Conservation (phyloP, 257 asterid species). For the Petunia secreta region DNA sequence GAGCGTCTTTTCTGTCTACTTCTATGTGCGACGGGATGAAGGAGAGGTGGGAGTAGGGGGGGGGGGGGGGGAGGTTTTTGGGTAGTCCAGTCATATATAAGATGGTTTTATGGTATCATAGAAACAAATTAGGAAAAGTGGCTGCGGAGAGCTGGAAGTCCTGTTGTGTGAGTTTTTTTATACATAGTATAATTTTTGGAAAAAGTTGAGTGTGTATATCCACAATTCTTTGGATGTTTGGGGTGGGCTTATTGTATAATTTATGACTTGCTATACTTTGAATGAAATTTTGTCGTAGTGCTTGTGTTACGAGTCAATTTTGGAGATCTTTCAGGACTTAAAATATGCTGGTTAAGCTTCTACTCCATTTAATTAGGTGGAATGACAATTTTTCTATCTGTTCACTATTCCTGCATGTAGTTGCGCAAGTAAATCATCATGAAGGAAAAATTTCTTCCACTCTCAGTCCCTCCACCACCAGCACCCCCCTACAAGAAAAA, state of each 20-base stretch:
- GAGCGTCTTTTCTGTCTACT: slow-evolving; percentile 1
- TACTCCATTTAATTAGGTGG: background rate
- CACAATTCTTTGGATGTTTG: slow-evolving; percentile 11
- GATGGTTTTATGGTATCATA: background rate
- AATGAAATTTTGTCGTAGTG: background rate
- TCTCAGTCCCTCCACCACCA: no score
- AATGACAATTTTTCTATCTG: background rate
- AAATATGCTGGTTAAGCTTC: background rate
- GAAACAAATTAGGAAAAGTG: slow-evolving; percentile 7
- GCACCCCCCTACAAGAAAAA: background rate
- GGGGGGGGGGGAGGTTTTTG: background rate
- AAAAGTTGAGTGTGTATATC: background rate
- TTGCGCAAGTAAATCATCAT: background rate
- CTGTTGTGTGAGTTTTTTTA: slow-evolving; percentile 13
- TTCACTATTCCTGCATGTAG: background rate
- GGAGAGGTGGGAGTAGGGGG: background rate
- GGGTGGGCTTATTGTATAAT: background rate
- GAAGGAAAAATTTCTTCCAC: background rate
- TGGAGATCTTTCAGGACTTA: background rate
- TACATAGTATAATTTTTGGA: background rate
- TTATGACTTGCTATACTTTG: slow-evolving; percentile 1
- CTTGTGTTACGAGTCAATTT: background rate
- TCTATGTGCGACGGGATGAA: background rate
- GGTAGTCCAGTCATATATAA: background rate
- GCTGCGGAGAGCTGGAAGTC: slow-evolving; percentile 1